Base-by-base conservation (phyloP, 2,329 filamentous ascomycete genomes). In the Cercospora zeae-maydis region DNA sequence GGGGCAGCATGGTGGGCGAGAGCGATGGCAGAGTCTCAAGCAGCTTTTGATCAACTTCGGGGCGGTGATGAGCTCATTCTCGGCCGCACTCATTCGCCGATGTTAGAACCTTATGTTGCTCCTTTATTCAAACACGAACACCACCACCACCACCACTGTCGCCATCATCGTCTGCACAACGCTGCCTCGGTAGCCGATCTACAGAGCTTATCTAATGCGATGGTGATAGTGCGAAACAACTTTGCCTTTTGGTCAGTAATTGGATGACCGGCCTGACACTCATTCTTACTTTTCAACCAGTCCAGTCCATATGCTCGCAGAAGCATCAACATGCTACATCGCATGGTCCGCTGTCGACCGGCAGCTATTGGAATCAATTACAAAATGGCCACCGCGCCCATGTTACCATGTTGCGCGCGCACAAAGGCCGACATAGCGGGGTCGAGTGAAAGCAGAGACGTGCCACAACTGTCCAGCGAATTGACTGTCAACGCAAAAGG, bases 51-150 rank as follows among this genome's bases (percentile, higher is more conserved):
- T 31, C 49, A 34, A 16, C 49, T 53, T 34, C 16, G 24, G 27
- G 49, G 49, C 49, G 49, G 49, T 53, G 49, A 53, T 53, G 49
- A 53, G 49, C 49, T 53, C 49, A 53, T 34, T 21, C 30, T 53
- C 49, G 31, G 27, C 30, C 49, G 27, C 30, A 33, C 42, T 49
- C 42, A 6, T 49, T 49, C 42, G 42, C 42, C 42, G 42, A 30
- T 2, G 42, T 49, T 49, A 21, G n/a, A 49, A 21, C 42, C n/a
- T n/a, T n/a, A n/a, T n/a, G n/a, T 49, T 27, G 42, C 42, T 49
- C 42, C 42, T n/a, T 49, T 49, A 21, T 27, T 27, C 42, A 49
- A 14, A 27, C 21, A n/a, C n/a, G n/a, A 49, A 27, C 42, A n/a
- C 42, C 13, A 8, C 9, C 13, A 49, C 42, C 21, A 47, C 19